A percentile compares a stretch with the other conserved stretches of the same genome.
Conservation (phyloP, 1,284 basidiomycete species). For the Calocybe gambosa region DNA sequence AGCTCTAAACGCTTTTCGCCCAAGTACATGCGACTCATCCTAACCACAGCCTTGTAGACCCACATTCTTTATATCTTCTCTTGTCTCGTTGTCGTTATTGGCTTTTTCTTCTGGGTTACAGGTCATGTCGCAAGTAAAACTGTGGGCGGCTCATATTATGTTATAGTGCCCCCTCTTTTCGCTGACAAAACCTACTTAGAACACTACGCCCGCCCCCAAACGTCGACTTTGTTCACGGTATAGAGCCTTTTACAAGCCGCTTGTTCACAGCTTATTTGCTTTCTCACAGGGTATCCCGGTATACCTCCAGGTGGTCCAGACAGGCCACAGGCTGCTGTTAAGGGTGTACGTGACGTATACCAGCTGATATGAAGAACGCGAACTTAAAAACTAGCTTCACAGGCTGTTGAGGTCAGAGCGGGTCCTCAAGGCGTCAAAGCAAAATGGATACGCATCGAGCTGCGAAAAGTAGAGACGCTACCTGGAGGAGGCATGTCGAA, state of each 20-base stretch:
- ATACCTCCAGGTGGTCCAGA: slow-evolving; percentile 68
- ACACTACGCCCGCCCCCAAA: slow-evolving; percentile 75
- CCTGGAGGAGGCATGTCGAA: slow-evolving; percentile 64
- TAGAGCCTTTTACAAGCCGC: slow-evolving; percentile 15
- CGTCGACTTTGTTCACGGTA: slow-evolving; percentile 78
- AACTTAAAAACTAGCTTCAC: slow-evolving; percentile 6
- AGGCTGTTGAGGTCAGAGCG: slow-evolving; percentile 81
- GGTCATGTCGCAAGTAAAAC: slow-evolving; percentile 47
- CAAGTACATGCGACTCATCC: not conserved
- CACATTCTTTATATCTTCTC: slow-evolving; percentile 3
- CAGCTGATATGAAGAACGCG: slow-evolving; percentile 2
- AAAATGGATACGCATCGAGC: slow-evolving; percentile 83
- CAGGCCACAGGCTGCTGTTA: slow-evolving; percentile 70
- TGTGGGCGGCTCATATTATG: slow-evolving; percentile 30
- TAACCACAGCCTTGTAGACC: not conserved
- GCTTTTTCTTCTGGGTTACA: slow-evolving; percentile 1
- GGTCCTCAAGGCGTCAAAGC: slow-evolving; percentile 75
- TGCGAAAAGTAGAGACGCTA: slow-evolving; percentile 80
- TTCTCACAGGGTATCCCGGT: slow-evolving; percentile 68
- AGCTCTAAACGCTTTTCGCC: not conserved
- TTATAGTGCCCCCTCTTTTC: not conserved
- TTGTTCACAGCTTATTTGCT: not conserved
- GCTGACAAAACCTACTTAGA: slow-evolving; percentile 31
- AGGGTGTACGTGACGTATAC: slow-evolving; percentile 55
- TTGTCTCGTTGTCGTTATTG: slow-evolving; percentile 1